A percentile compares a stretch with the other conserved stretches of the same genome.
phyloP scores from a whole-genome alignment of 2,329 filamentous ascomycete genomes.

The Scytalidium sp. region DNA sequence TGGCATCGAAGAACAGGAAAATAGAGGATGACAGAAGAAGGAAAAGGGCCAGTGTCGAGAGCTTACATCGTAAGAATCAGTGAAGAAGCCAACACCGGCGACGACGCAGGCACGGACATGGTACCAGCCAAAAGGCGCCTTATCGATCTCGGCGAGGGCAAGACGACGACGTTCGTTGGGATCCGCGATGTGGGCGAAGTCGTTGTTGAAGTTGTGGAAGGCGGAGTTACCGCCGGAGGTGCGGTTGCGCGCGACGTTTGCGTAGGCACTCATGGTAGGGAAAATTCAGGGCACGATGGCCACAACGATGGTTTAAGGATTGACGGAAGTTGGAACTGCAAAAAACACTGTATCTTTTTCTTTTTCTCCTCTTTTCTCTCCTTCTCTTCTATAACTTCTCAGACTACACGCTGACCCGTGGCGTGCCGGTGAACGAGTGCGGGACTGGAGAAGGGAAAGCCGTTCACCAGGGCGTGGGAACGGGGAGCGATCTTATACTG shows the following conservation, averaged over 20 bases:
- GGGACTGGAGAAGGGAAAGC: too few species aligned
- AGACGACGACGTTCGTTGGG: slow-evolving; percentile 76
- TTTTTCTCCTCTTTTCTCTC: too few species aligned
- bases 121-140: slow-evolving; percentile 80
- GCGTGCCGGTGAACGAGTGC: too few species aligned
- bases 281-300: neutral
- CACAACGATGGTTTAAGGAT: neutral
- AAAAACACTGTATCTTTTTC: too few species aligned
- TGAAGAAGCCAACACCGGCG: slow-evolving; percentile 85
- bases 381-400: too few species aligned
- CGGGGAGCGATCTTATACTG: too few species aligned
- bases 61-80: slow-evolving; percentile 74
- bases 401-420: too few species aligned
- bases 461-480: too few species aligned
- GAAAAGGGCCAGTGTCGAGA: neutral
- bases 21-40: too few species aligned
- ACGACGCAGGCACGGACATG: slow-evolving; percentile 75
- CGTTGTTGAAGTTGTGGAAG: slow-evolving; percentile 76
- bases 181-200: slow-evolving; percentile 64
- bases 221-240: slow-evolving; percentile 66
- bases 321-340: neutral
- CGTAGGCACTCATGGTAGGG: neutral
- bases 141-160: slow-evolving; percentile 78
- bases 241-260: slow-evolving; percentile 14
- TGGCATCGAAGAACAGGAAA: too few species aligned